Evolutionary conservation across 345 rosid genomes (phyloP).

Genomic region (Ceriops zippeliana): DNA sequence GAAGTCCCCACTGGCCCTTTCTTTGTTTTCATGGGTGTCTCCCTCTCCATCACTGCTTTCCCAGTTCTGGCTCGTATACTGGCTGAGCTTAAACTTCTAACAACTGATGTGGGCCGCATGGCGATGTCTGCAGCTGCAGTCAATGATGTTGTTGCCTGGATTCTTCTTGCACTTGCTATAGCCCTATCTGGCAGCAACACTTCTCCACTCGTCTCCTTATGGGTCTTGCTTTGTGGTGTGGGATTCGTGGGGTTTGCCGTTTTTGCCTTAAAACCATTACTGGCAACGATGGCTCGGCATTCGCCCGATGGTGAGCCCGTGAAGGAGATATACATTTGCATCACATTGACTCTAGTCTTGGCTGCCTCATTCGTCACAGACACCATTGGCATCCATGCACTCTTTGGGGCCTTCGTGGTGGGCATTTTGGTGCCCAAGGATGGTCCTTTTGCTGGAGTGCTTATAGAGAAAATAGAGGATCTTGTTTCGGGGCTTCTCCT

Average conservation of each 20-base stretch:
- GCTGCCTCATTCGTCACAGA: constrained; percentile 39
- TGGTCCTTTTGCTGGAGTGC: constrained; percentile 35
- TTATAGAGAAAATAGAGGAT: constrained; percentile 48
- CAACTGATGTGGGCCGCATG: constrained; percentile 48
- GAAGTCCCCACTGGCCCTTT: constrained; percentile 44
- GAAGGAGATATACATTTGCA: constrained; percentile 41
- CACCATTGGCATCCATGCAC: constrained; percentile 44
- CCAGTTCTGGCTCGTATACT: constrained; percentile 45
- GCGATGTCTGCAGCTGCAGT: constrained; percentile 54
- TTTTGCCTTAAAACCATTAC: constrained; percentile 16
- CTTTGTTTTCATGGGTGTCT: constrained; percentile 51
- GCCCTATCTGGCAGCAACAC: constrained; percentile 30
- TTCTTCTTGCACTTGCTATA: constrained; percentile 45
- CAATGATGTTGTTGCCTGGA: constrained; percentile 48
- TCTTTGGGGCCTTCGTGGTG: constrained; percentile 46
- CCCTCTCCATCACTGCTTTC: constrained; percentile 50
- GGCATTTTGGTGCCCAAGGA: constrained; percentile 45
- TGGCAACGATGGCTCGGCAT: constrained; percentile 30
- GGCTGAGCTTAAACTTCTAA: constrained; percentile 49
- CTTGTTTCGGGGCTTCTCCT: constrained; percentile 41
- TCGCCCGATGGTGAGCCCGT: constrained; percentile 47
- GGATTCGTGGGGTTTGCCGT: constrained; percentile 28
- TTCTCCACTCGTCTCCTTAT: constrained; percentile 34
- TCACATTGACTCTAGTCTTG: constrained; percentile 31
- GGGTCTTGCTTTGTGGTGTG: constrained; percentile 42